Conservation (phyloP, 1,139 yeast species). For the Geotrichum fermentans region DNA sequence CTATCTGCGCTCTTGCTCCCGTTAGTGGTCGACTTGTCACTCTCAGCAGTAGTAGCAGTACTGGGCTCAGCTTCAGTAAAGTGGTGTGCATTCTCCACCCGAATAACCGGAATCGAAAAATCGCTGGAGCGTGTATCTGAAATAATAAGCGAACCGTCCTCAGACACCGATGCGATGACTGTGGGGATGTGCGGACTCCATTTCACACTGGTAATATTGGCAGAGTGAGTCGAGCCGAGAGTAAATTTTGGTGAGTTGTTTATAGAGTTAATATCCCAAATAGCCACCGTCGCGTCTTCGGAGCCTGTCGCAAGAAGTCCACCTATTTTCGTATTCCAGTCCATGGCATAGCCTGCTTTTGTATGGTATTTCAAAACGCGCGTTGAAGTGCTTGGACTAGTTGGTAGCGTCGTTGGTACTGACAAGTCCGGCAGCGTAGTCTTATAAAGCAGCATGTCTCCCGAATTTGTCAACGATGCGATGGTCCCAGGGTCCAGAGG, state of each 20-base stretch:
- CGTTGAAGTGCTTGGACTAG: conserved; percentile 21
- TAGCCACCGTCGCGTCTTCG: conserved; percentile 59
- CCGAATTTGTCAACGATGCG: conserved; percentile 75
- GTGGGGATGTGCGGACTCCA: conserved; percentile 47
- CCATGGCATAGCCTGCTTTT: conserved; percentile 64
- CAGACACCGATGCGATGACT: conserved; percentile 69
- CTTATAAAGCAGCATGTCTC: conserved; percentile 60
- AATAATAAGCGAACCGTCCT: conserved; percentile 62
- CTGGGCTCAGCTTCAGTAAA: conserved; percentile 38
- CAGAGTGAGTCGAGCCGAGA: conserved; percentile 44
- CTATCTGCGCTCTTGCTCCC: conserved; percentile 16
- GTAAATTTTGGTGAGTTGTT: conserved; percentile 10
- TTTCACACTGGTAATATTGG: conserved; percentile 39
- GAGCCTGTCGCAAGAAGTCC: conserved; percentile 56
- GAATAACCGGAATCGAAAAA: conserved; percentile 15
- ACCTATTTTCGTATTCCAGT: conserved; percentile 50
- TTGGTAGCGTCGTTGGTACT: conserved; percentile 23
- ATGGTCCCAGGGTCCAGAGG: conserved; percentile 65
- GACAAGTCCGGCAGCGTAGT: conserved; percentile 27
- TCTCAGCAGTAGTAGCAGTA: conserved; percentile 50
- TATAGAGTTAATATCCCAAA: conserved; percentile 54
- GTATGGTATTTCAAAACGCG: conserved; percentile 51
- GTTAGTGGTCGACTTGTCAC: conserved; percentile 36
- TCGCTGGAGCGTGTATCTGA: conserved; percentile 55
- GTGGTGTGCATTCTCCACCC: conserved; percentile 16